A percentile compares a stretch with the other conserved stretches of the same genome.
Evolutionary conservation across 805 yeast genomes (phyloP).

Genomic region (Pichia rugopelliculosa): DNA sequence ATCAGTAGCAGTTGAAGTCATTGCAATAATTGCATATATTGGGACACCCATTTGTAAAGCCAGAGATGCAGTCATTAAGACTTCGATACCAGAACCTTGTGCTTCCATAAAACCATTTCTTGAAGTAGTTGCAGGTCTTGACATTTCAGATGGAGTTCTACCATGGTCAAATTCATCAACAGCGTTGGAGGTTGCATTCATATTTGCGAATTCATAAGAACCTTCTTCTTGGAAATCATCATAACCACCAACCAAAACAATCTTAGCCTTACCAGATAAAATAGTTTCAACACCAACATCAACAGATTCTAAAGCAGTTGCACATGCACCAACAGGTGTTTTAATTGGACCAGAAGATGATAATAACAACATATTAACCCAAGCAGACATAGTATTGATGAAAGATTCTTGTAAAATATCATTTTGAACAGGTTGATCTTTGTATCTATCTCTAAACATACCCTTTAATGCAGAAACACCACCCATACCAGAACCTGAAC

Average conservation of each 20-base stretch:
- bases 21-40: constrained; percentile 88
- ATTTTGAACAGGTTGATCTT: constrained; percentile 91
- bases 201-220: constrained; percentile 93
- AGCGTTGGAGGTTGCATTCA: constrained; percentile 96
- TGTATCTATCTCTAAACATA: constrained; percentile 93
- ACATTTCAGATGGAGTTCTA: constrained; percentile 97
- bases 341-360: constrained; percentile 98
- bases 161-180: constrained; percentile 86
- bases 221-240: constrained; percentile 99
- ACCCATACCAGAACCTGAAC: constrained; percentile 99
- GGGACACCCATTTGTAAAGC: constrained; percentile 99
- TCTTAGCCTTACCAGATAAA: constrained; percentile 87
- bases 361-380: constrained; percentile 97
- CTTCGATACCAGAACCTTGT: constrained; percentile 98
- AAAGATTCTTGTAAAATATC: constrained; percentile 97
- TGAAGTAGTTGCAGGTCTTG: constrained; percentile 94
- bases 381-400: constrained; percentile 98
- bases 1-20: constrained; percentile 95
- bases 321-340: constrained; percentile 99
- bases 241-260: constrained; percentile 96
- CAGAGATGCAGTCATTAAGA: constrained; percentile 88
- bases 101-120: constrained; percentile 99
- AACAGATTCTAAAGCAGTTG: constrained; percentile 96
- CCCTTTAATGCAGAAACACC: constrained; percentile 97
- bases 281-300: constrained; percentile 95